A percentile compares a stretch with the other conserved stretches of the same genome.
These are phyloP conservation scores for Penicillium concentricum DNA, from an alignment of 2,329 filamentous ascomycete species.

Conservation along the genomic window DNA sequence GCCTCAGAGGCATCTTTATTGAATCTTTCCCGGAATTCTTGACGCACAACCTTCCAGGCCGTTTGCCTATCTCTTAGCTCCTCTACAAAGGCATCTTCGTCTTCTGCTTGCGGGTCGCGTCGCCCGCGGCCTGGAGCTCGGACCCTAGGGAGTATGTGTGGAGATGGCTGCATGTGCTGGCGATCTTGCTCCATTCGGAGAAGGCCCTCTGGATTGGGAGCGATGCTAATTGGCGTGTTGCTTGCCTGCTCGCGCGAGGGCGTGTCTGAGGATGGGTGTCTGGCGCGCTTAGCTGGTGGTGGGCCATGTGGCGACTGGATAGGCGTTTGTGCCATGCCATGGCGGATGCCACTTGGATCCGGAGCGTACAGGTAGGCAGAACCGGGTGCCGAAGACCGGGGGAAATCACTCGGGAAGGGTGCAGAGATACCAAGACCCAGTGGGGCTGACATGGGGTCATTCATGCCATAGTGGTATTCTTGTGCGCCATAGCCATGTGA, in stretches of 20 bases:
- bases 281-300: conserved; percentile 25
- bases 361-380: conserved; percentile 27
- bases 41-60: conserved; percentile 41
- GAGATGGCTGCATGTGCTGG: conserved; percentile 26
- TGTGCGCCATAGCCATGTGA: conserved; percentile 26
- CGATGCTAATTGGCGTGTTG: conserved; percentile 36
- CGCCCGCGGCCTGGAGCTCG: conserved; percentile 36
- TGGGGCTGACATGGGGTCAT: conserved; percentile 25
- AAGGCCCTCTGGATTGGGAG: conserved; percentile 42
- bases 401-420: conserved; percentile 32
- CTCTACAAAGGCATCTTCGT: conserved; percentile 42
- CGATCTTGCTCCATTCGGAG: conserved; percentile 40
- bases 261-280: conserved; percentile 21
- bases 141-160: conserved; percentile 25
- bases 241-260: conserved; percentile 12
- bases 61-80: conserved; percentile 36
- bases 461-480: conserved; percentile 37
- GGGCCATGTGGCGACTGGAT: conserved; percentile 24
- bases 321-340: conserved; percentile 21
- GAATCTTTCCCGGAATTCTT: conserved; percentile 38
- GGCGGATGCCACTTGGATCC: conserved; percentile 21
- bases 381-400: conserved; percentile 24
- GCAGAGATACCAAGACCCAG: conserved; percentile 42
- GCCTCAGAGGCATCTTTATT: conserved; percentile 41
- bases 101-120: conserved; percentile 38